phyloP scores from a whole-genome alignment of 1,284 basidiomycete species.

The Trichosporon faecale region DNA sequence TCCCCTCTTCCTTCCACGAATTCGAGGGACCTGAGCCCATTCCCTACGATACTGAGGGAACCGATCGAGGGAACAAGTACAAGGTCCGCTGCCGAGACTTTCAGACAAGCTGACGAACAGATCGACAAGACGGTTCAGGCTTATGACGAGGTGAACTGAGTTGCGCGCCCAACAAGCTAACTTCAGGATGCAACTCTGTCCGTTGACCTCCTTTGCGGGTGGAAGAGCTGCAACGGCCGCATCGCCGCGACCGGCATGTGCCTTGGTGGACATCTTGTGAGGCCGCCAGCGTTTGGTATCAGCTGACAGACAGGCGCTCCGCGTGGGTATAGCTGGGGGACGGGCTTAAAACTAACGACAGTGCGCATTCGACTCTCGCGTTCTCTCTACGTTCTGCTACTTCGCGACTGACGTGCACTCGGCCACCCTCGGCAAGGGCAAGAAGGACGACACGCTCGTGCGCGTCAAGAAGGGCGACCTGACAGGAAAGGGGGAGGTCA shows the following conservation, averaged over 20 bases:
- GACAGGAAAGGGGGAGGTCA: conserved; percentile 72
- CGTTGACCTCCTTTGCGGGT: conserved; percentile 67
- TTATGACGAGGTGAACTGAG: conserved; percentile 68
- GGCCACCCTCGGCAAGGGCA: conserved; percentile 78
- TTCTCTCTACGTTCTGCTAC: conserved; percentile 83
- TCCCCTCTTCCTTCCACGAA: conserved; percentile 67
- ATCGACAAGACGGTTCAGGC: conserved; percentile 76
- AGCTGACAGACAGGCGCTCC: conserved; percentile 55
- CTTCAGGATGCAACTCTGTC: conserved; percentile 69
- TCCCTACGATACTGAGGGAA: conserved; percentile 82
- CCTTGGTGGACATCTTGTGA: conserved; percentile 57
- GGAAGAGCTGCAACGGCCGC: conserved; percentile 80
- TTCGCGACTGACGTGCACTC: conserved; percentile 88
- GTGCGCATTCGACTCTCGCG: conserved; percentile 79
- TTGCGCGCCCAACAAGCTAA: conserved; percentile 7
- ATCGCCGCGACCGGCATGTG: conserved; percentile 63
- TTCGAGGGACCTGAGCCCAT: conserved; percentile 82
- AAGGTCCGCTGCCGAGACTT: conserved; percentile 61
- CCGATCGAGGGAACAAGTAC: conserved; percentile 82
- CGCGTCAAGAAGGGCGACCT: conserved; percentile 71
- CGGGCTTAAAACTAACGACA: conserved; percentile 42
- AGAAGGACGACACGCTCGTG: conserved; percentile 68
- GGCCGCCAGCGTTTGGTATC: background rate
- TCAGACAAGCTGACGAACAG: conserved; percentile 50
- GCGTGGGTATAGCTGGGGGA: conserved; percentile 48